A percentile compares a stretch with the other conserved stretches of the same genome.
These are phyloP conservation scores for Suillus decipiens DNA, from an alignment of 768 basidiomycete species.

Conservation along the genomic window DNA sequence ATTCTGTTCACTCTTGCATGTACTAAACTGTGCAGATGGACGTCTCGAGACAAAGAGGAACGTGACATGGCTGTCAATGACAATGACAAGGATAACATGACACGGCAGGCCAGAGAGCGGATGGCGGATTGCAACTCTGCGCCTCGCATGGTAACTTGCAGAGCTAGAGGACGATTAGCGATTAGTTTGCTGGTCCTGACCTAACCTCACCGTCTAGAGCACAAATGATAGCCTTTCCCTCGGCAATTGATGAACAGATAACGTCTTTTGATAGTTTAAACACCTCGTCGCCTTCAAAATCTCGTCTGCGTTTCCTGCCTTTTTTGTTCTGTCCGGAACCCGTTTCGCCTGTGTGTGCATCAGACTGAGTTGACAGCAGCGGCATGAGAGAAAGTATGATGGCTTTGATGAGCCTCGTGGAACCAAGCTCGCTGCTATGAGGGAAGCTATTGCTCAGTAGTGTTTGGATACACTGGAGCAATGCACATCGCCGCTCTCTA, in stretches of 20 bases:
- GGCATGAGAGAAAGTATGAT: conserved; percentile 50
- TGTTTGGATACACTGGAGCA: conserved; percentile 47
- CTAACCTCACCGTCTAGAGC: conserved; percentile 59
- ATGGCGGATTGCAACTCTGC: conserved; percentile 52
- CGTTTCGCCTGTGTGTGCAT: conserved; percentile 25
- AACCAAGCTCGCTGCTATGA: conserved; percentile 48
- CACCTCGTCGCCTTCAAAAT: conserved; percentile 75
- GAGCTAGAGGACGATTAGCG: conserved; percentile 38
- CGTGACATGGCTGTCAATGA: conserved; percentile 56
- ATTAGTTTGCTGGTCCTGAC: background rate
- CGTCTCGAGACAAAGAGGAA: conserved; percentile 55
- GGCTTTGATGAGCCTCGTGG: conserved; percentile 56
- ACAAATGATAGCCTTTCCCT: conserved; percentile 52
- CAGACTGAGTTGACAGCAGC: conserved; percentile 45
- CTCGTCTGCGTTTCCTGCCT: conserved; percentile 68
- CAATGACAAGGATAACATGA: conserved; percentile 59
- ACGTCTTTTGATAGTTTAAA: conserved; percentile 52
- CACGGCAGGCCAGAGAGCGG: conserved; percentile 58
- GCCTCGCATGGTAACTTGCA: conserved; percentile 49
- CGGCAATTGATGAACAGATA: conserved; percentile 49
- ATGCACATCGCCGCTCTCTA: conserved; percentile 40
- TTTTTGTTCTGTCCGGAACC: conserved; percentile 42
- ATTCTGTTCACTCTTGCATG: conserved; percentile 47
- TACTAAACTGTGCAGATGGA: conserved; percentile 47
- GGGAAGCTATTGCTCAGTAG: conserved; percentile 47